phyloP scores from a whole-genome alignment of 2,329 filamentous ascomycete genomes.

The Grosmannia penicillata region DNA sequence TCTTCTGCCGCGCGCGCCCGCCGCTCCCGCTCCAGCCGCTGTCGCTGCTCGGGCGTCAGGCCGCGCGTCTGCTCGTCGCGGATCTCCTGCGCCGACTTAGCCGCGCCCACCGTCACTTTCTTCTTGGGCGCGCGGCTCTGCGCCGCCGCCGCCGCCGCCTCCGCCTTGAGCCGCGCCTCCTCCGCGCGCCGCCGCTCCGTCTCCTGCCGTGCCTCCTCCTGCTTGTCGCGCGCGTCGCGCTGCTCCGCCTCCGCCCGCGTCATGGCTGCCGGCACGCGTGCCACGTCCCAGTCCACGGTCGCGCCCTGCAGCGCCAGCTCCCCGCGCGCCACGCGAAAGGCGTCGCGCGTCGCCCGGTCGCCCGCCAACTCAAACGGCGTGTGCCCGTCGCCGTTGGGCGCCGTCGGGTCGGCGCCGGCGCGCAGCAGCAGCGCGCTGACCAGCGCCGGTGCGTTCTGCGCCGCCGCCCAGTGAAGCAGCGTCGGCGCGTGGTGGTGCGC shows the following conservation, averaged over 20 bases:
- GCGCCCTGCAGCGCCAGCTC: constrained; percentile 84
- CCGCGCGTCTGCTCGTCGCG: constrained; percentile 74
- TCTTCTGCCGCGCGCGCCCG: constrained; percentile 87
- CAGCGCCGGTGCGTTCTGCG: constrained; percentile 65
- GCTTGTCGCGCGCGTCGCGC: constrained; percentile 54
- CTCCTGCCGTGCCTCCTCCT: constrained; percentile 53
- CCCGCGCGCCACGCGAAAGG: constrained; percentile 75
- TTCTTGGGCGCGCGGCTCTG: constrained; percentile 20
- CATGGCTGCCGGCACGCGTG: constrained; percentile 58
- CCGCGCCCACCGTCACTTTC: constrained; percentile 35
- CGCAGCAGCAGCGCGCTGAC: constrained; percentile 64
- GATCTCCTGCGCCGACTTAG: constrained; percentile 65
- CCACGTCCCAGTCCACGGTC: constrained; percentile 42
- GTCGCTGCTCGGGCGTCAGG: constrained; percentile 74
- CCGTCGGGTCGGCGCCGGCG: constrained; percentile 57
- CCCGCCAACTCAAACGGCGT: constrained; percentile 78
- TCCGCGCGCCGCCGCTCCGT: constrained; percentile 57
- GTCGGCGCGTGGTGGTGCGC: constrained; percentile 62
- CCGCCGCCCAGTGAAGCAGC: constrained; percentile 71
- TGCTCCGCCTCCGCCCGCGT: constrained; percentile 56
- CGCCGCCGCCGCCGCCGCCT: constrained; percentile 40
- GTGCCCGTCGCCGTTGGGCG: constrained; percentile 60
- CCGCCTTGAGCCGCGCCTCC: constrained; percentile 53
- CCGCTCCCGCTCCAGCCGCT: constrained; percentile 72
- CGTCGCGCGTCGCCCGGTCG: constrained; percentile 72